Percentiles rank a stretch among this genome's conserved stretches.
Conservation (phyloP, 768 basidiomycete genomes). For the Coprinopsis marcescibilis region DNA sequence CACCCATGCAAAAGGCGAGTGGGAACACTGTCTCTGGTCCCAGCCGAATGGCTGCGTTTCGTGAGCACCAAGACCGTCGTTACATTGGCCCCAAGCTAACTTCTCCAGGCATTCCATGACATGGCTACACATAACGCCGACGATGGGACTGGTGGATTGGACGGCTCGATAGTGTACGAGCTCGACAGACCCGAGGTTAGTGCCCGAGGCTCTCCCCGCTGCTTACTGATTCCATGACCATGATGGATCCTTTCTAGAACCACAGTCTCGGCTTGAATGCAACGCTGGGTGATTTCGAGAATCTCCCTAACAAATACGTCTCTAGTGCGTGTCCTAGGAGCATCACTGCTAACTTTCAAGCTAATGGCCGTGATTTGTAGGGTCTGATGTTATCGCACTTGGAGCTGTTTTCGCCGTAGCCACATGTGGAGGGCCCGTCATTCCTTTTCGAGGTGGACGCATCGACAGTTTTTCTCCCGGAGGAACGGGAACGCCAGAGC, state of each 20-base stretch:
- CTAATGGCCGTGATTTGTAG: conserved; percentile 18
- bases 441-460: conserved; percentile 38
- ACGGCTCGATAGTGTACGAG: conserved; percentile 46
- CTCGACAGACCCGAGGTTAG: conserved; percentile 36
- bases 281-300: conserved; percentile 36
- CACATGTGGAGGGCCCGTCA: conserved; percentile 41
- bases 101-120: conserved; percentile 42
- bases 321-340: conserved; percentile 30
- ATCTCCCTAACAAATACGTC: conserved; percentile 37
- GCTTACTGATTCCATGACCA: neutral
- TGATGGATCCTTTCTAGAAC: conserved; percentile 31
- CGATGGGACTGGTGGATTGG: conserved; percentile 45
- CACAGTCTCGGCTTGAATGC: conserved; percentile 41
- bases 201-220: conserved; percentile 12
- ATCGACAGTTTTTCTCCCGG: conserved; percentile 34
- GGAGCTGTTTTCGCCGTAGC: conserved; percentile 31
- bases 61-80: conserved; percentile 16
- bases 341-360: too few relatives aligned
- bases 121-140: conserved; percentile 40
- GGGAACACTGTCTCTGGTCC: conserved; percentile 23
- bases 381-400: conserved; percentile 39
- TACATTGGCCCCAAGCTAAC: neutral
- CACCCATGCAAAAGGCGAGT: conserved; percentile 27
- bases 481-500: conserved; percentile 35
- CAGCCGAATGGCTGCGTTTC: conserved; percentile 33